phyloP scores from a whole-genome alignment of 2,329 filamentous ascomycete species.

The Gliomastix tumulicola region DNA sequence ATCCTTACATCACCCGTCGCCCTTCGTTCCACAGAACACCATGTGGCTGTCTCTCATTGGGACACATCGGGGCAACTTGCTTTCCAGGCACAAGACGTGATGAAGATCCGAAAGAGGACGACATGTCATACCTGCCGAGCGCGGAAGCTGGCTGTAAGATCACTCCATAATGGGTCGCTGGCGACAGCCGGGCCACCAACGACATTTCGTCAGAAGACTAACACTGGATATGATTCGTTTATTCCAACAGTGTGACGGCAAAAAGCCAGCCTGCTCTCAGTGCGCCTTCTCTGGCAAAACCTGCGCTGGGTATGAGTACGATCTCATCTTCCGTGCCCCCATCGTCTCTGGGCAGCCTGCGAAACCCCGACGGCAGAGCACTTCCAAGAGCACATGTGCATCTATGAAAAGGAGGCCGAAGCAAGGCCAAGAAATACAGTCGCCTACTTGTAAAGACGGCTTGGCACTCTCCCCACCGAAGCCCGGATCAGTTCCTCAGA shows the following conservation, averaged over 20 bases:
- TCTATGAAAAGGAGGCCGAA: too few relatives aligned
- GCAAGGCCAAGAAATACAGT: neutral
- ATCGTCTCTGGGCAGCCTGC: neutral
- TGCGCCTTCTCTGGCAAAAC: neutral
- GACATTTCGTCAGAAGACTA: too few relatives aligned
- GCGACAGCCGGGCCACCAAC: neutral
- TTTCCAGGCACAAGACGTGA: too few relatives aligned
- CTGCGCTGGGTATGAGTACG: slow-evolving; percentile 5
- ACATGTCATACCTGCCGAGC: slow-evolving; percentile 4
- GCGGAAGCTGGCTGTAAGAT: slow-evolving; percentile 4
- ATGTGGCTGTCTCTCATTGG: too few relatives aligned
- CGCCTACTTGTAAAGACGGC: too few relatives aligned
- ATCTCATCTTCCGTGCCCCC: slow-evolving; percentile 3
- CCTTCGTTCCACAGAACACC: too few relatives aligned
- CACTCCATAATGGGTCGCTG: neutral
- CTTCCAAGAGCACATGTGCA: too few relatives aligned
- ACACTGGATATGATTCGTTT: neutral
- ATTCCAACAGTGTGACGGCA: slow-evolving; percentile 6
- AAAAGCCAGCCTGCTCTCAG: slow-evolving; percentile 4
- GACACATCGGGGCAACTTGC: too few relatives aligned
- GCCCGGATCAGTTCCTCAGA: neutral
- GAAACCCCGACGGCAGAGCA: too few relatives aligned
- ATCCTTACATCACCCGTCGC: too few relatives aligned
- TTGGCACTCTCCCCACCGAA: too few relatives aligned
- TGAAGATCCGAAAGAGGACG: slow-evolving; percentile 4